Evolutionary conservation across 1,284 basidiomycete genomes (phyloP).

Genomic region (Earliella scabrosa): DNA sequence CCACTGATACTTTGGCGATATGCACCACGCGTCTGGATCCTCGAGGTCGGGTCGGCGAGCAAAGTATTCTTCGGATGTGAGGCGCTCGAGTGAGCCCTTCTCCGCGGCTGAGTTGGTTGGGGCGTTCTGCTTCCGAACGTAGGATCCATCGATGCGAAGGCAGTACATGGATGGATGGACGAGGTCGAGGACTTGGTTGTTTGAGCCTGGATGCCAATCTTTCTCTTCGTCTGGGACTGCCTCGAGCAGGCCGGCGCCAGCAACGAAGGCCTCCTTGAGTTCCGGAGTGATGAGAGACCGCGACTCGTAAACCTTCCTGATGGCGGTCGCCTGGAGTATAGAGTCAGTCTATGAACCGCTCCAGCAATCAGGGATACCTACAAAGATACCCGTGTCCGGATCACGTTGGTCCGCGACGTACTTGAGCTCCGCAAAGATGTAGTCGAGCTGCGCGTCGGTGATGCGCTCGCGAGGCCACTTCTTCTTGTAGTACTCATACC

Average conservation of each 20-base stretch:
- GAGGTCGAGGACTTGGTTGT: conserved; percentile 5
- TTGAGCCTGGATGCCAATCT: conserved; percentile 3
- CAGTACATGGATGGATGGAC: conserved; percentile 3
- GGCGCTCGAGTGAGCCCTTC: not conserved
- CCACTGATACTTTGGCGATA: conserved; percentile 2
- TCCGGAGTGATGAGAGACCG: not conserved
- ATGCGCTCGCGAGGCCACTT: conserved; percentile 1
- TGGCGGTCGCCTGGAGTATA: not conserved
- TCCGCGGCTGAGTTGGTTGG: not conserved
- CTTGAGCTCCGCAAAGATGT: conserved; percentile 3
- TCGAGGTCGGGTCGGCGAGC: not conserved
- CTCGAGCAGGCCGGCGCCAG: not conserved
- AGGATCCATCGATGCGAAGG: not conserved
- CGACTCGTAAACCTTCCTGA: conserved; percentile 1
- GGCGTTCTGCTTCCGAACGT: not conserved
- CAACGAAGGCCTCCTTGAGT: not conserved
- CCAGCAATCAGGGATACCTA: not conserved
- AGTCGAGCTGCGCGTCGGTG: conserved; percentile 1
- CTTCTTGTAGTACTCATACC: not conserved
- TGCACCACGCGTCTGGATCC: not conserved
- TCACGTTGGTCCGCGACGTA: not conserved
- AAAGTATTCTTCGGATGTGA: not conserved
- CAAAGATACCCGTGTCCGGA: conserved; percentile 30
- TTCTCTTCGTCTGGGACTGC: not conserved
- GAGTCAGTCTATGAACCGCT: not conserved